Percentiles rank a stretch among this genome's conserved stretches.
phyloP scores from a whole-genome alignment of 441 rosid genomes.

The Manihot esculenta region DNA sequence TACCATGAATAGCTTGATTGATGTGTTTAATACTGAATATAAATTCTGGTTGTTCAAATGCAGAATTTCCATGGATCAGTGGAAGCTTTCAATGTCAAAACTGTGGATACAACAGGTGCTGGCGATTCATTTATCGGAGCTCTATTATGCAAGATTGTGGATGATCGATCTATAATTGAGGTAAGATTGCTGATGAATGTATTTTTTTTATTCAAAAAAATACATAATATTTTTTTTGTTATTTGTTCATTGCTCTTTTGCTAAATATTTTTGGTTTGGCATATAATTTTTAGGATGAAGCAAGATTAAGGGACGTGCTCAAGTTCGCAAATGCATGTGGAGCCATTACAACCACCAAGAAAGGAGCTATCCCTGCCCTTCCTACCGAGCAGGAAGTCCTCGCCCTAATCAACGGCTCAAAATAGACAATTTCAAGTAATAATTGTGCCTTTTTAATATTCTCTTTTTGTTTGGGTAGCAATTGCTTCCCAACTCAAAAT shows the following conservation, averaged over 20 bases:
- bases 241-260: no score
- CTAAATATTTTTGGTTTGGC: neutral
- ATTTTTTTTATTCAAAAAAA: no score
- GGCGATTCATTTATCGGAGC: conserved; percentile 95
- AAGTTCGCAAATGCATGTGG: conserved; percentile 90
- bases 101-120: conserved; percentile 96
- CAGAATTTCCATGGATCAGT: conserved; percentile 81
- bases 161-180: conserved; percentile 67
- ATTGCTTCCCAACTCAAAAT: conserved; percentile 6
- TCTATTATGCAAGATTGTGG: conserved; percentile 73
- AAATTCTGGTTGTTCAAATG: conserved; percentile 11
- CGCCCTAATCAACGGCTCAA: conserved; percentile 39
- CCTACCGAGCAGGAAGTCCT: conserved; percentile 59
- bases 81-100: conserved; percentile 65
- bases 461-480: neutral
- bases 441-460: neutral
- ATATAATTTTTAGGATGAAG: conserved; percentile 52
- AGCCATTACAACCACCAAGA: conserved; percentile 92
- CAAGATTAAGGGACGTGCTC: conserved; percentile 63
- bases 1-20: no score
- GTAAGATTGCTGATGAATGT: conserved; percentile 37
- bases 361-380: conserved; percentile 96
- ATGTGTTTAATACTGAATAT: no score
- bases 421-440: conserved; percentile 8
- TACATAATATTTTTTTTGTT: no score